Percentiles rank a stretch among this genome's conserved stretches.
Evolutionary conservation across 345 rosid genomes (phyloP).

Genomic region (Aegle marmelos): DNA sequence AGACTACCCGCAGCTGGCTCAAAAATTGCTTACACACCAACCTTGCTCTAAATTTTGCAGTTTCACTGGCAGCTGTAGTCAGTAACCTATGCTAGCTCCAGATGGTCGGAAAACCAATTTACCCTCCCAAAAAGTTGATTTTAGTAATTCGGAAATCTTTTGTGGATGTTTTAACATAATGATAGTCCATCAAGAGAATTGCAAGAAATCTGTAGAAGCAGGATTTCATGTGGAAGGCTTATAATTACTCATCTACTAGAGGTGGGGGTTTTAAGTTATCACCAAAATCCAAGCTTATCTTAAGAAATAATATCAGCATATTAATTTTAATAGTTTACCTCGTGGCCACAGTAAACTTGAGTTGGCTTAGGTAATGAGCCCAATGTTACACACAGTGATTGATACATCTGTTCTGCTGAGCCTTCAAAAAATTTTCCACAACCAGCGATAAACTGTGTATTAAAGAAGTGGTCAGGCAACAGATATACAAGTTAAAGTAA

Average conservation of each 20-base stretch:
- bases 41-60: neutral
- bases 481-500: slow-evolving; percentile 5
- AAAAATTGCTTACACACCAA: neutral
- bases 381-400: slow-evolving; percentile 83
- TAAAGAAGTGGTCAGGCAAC: neutral
- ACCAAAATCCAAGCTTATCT: neutral
- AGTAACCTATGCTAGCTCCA: neutral
- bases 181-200: neutral
- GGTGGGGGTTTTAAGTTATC: neutral
- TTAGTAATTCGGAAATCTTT: neutral
- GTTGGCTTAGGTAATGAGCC: slow-evolving; percentile 84
- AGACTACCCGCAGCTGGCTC: neutral
- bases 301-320: neutral
- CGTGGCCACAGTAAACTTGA: slow-evolving; percentile 87
- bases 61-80: neutral
- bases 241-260: neutral
- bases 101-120: neutral
- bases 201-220: neutral
- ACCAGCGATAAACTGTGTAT: slow-evolving; percentile 75
- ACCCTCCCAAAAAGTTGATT: neutral
- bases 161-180: neutral
- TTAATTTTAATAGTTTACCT: slow-evolving; percentile 47
- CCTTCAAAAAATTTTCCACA: slow-evolving; percentile 95
- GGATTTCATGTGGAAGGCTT: neutral
- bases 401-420: slow-evolving; percentile 93